Evolutionary conservation across 768 basidiomycete species (phyloP).

Genomic region (Mycena rebaudengoi): DNA sequence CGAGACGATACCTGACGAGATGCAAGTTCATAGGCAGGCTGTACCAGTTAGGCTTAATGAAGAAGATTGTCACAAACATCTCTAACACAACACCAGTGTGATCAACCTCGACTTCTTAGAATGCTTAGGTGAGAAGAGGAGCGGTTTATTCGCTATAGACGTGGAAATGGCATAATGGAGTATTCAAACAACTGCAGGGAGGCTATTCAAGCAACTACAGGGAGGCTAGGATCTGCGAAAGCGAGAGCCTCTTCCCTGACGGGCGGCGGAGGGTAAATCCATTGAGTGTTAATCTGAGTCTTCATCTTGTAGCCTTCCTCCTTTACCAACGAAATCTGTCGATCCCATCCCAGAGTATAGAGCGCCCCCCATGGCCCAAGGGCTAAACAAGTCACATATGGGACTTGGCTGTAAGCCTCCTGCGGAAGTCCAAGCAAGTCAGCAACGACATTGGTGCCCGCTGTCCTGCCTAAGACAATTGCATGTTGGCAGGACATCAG

Average conservation of each 20-base stretch:
- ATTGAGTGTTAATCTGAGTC: constrained; percentile 26
- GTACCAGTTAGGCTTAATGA: too few species aligned
- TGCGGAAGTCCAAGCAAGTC: constrained; percentile 28
- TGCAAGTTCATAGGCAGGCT: too few species aligned
- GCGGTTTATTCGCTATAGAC: too few species aligned
- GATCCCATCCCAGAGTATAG: constrained; percentile 32
- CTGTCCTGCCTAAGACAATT: constrained; percentile 24
- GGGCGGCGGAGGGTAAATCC: constrained; percentile 30
- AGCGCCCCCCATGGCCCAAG: constrained; percentile 31
- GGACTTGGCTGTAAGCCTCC: constrained; percentile 23
- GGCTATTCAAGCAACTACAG: constrained; percentile 3
- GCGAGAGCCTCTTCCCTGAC: constrained; percentile 20
- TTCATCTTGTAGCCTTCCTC: constrained; percentile 27
- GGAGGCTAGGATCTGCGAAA: constrained; percentile 25
- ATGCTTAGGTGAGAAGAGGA: too few species aligned
- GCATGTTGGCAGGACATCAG: constrained; percentile 31
- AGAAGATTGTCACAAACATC: too few species aligned
- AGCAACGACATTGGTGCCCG: constrained; percentile 27
- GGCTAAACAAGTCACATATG: constrained; percentile 30
- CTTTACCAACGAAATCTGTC: constrained; percentile 12
- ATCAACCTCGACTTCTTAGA: too few species aligned
- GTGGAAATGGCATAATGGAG: too few species aligned
- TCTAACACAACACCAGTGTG: too few species aligned
- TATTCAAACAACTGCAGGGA: too few species aligned
- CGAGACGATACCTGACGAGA: too few species aligned